A percentile compares a stretch with the other conserved stretches of the same genome.
phyloP scores from a whole-genome alignment of 1,284 basidiomycete genomes.

The Ceratorhiza oryzae-sativae region DNA sequence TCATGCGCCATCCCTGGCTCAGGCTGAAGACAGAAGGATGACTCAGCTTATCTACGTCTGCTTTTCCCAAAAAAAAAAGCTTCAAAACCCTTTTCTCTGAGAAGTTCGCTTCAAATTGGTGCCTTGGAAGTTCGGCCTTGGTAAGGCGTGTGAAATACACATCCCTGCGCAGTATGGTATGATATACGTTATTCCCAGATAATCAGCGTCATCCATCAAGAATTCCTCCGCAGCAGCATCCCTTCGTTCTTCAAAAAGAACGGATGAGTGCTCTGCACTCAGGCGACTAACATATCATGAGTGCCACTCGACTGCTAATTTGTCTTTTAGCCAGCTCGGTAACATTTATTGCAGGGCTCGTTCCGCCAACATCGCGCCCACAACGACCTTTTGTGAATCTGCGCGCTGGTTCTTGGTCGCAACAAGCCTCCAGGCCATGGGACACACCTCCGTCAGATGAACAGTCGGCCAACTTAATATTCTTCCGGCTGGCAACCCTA shows the following conservation, averaged over 20 bases:
- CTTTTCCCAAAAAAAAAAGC: too few species aligned
- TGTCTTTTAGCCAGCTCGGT: background rate
- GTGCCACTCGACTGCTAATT: background rate
- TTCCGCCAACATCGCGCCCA: background rate
- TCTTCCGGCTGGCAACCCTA: conserved; percentile 54
- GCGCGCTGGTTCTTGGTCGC: background rate
- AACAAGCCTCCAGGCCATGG: background rate
- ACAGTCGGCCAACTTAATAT: conserved; percentile 50
- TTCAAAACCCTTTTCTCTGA: background rate
- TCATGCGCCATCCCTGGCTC: too few species aligned
- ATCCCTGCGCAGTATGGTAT: background rate
- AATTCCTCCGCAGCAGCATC: background rate
- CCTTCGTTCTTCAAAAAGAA: background rate
- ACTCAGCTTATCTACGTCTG: too few species aligned
- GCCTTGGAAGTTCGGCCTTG: background rate
- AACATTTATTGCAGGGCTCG: background rate
- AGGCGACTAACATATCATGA: background rate
- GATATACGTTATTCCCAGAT: background rate
- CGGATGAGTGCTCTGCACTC: background rate
- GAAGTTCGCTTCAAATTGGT: background rate
- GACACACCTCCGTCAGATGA: background rate
- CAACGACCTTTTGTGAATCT: background rate
- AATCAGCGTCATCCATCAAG: background rate
- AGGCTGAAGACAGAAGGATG: too few species aligned
- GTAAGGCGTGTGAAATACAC: background rate